Conservation (phyloP, 768 basidiomycete species). For the Paxillus rubicundulus region DNA sequence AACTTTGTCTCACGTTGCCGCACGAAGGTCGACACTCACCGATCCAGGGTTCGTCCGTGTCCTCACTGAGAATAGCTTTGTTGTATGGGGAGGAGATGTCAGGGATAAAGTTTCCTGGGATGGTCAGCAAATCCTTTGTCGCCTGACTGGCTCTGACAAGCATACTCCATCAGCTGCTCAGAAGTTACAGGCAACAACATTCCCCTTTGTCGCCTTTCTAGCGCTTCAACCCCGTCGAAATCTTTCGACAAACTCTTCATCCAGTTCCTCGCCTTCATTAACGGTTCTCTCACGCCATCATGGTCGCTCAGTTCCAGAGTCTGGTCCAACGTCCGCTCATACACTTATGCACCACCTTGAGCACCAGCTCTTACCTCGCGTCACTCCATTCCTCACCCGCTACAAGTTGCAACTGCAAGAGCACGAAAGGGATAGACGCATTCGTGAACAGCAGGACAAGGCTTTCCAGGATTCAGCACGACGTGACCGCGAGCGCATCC, state of each 20-base stretch:
- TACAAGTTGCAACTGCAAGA: slow-evolving; percentile 52
- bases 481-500: slow-evolving; percentile 68
- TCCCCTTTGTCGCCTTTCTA: slow-evolving; percentile 90
- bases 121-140: slow-evolving; percentile 37
- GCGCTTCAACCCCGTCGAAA: slow-evolving; percentile 75
- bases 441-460: slow-evolving; percentile 80
- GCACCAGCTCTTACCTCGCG: slow-evolving; percentile 75
- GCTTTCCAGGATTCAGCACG: slow-evolving; percentile 66
- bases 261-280: slow-evolving; percentile 47
- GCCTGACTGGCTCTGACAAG: neutral
- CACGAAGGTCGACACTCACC: slow-evolving; percentile 65
- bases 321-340: slow-evolving; percentile 58
- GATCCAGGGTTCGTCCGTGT: slow-evolving; percentile 66
- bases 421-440: slow-evolving; percentile 49
- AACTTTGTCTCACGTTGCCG: neutral
- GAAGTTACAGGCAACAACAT: slow-evolving; percentile 85
- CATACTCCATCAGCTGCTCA: slow-evolving; percentile 44
- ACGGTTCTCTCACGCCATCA: slow-evolving; percentile 87
- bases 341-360: slow-evolving; percentile 66
- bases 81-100: slow-evolving; percentile 94
- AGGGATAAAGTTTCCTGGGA: slow-evolving; percentile 80
- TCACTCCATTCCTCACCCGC: slow-evolving; percentile 68
- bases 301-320: slow-evolving; percentile 52
- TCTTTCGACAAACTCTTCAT: slow-evolving; percentile 30
- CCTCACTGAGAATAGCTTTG: slow-evolving; percentile 68